Base-by-base conservation (phyloP, 2,329 filamentous ascomycete genomes). In the Fusarium penzigii region DNA sequence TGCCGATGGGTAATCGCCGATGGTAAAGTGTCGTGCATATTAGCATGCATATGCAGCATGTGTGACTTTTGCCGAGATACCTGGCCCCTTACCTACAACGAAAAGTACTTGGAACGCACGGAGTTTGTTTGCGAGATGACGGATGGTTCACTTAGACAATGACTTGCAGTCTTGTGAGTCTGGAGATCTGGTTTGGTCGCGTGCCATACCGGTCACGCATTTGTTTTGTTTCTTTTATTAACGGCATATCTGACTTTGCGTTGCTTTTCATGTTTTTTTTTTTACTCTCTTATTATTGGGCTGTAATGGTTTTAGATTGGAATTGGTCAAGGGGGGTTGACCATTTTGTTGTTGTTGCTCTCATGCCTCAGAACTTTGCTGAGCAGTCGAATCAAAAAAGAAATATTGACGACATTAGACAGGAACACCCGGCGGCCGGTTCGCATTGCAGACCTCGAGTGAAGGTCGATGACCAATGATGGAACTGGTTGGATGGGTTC, bases 1-100 rank as follows among this genome's bases (percentile, higher is more conserved):
- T 76, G 65, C 78, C 78, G 48, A 67, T 82, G 34, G 71, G 74
- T 65, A 77, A 74, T 66, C 76, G 77, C 61, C 76, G 78, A 57
- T 81, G 78, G 79, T 81, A 77, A 73, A 65, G 57, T 48, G 49
- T 48, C 53, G 41, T 44, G 54, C 45, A 57, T 56, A 46, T 50
- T 42, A 42, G 13, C 32, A 46, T 53, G 55, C 49, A 36, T 49
- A 16, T 14, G 36, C 46, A 53, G 47, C 57, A 52, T 34, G 52
- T 39, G 49, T 56, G 48, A 54, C 52, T 47, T 39, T 43, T 47
- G 48, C 52, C 39, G 55, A 55, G 39, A 45, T 57, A 47, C 46
- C 61, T 52, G 44, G 45, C 52, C 55, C 53, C 50, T 42, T n/a
- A 51, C 42, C 39, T 38, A 53, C 48, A 48, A 44, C 44, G 44